Evolutionary conservation across 345 rosid species (phyloP).

Genomic region (Leavenworthia alabamica): DNA sequence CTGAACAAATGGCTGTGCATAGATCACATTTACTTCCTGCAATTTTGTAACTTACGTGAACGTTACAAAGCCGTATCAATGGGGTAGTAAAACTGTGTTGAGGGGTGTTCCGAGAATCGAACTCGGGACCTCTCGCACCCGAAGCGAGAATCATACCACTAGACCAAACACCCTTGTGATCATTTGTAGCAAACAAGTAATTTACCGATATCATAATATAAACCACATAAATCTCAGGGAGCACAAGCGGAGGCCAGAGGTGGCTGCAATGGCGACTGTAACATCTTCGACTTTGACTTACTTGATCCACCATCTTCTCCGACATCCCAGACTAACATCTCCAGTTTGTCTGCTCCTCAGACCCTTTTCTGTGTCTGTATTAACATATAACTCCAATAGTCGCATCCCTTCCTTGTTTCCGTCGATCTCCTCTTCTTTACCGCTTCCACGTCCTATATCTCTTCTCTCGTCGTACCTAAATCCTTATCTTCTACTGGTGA

Average conservation of each 20-base stretch:
- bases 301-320: constrained; percentile 10
- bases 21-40: neutral
- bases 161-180: constrained; percentile 64
- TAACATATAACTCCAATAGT: neutral
- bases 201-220: neutral
- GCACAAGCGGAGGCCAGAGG: neutral
- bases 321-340: constrained; percentile 1
- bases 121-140: constrained; percentile 95
- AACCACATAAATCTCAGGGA: neutral
- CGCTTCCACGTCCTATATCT: neutral
- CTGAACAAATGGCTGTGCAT: neutral
- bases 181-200: accelerated
- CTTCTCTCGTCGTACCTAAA: constrained; percentile 1
- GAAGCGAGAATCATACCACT: constrained; percentile 98
- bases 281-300: neutral
- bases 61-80: neutral
- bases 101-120: constrained; percentile 91
- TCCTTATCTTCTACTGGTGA: neutral
- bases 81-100: no score
- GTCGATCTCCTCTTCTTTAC: constrained; percentile 5
- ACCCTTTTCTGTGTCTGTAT: neutral
- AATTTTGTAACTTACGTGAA: neutral
- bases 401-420: neutral
- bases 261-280: neutral
- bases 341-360: neutral